Conservation (phyloP, 192 early-diverging fungal genomes). For the Coemansia sp. region DNA sequence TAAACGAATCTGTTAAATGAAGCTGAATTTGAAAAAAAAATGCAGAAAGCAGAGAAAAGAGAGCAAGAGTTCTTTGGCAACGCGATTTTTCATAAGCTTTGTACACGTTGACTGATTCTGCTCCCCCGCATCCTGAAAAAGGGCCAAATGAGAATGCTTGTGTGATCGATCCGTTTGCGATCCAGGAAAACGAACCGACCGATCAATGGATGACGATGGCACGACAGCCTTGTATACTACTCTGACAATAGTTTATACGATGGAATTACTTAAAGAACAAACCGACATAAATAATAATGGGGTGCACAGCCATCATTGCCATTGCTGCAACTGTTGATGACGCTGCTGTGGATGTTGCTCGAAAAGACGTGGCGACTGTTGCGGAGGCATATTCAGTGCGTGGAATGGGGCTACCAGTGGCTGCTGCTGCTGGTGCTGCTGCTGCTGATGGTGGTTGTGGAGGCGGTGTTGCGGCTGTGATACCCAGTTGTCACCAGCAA, state of each 20-base stretch:
- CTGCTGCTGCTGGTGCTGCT: background rate
- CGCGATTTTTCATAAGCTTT: too few relatives aligned
- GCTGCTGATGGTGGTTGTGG: slow-evolving; percentile 8
- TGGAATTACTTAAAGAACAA: background rate
- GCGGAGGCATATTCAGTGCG: background rate
- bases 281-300: background rate
- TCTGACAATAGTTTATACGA: too few relatives aligned
- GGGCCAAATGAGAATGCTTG: too few relatives aligned
- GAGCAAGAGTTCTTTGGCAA: background rate
- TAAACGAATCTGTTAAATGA: background rate
- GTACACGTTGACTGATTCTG: too few relatives aligned
- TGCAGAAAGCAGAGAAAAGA: background rate
- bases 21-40: background rate
- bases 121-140: too few relatives aligned
- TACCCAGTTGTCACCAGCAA: background rate
- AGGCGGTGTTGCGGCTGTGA: background rate
- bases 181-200: too few relatives aligned
- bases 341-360: slow-evolving; percentile 12
- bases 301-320: background rate
- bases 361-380: background rate
- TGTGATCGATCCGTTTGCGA: too few relatives aligned
- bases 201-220: too few relatives aligned
- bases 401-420: background rate
- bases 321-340: slow-evolving; percentile 13
- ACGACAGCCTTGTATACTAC: too few relatives aligned